Conservation (phyloP, 139 green algal genomes). For the Haematococcus lacustris region DNA sequence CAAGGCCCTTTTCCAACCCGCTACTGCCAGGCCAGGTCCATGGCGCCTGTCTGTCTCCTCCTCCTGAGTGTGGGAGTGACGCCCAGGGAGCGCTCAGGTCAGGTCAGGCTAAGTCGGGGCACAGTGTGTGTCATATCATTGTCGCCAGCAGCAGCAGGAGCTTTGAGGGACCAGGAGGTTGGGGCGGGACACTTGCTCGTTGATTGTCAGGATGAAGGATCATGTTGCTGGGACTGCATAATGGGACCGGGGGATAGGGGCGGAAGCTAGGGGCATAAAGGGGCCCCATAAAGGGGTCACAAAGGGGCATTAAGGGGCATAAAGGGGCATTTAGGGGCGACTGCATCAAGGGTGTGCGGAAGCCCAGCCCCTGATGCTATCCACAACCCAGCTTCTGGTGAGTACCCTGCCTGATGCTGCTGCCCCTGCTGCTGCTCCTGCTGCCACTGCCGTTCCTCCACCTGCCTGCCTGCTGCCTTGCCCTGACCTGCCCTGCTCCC, state of each 20-base stretch:
- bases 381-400: neutral
- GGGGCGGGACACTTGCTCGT: no score
- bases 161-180: no score
- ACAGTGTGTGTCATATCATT: no score
- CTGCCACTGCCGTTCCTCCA: neutral
- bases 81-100: no score
- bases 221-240: no score
- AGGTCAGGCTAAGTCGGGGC: no score
- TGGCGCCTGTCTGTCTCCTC: neutral
- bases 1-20: neutral
- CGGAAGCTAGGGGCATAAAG: no score
- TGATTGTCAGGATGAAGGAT: no score
- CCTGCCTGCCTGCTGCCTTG: neutral
- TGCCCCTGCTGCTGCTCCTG: neutral
- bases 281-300: no score
- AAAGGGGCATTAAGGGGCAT: no score
- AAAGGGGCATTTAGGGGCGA: neutral
- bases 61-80: neutral
- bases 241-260: no score
- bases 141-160: no score
- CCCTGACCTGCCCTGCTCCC: neutral
- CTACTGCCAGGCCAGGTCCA: neutral
- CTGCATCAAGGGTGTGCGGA: neutral
- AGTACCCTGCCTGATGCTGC: neutral
- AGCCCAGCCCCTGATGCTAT: neutral